Evolutionary conservation across 1,284 basidiomycete species (phyloP).

Genomic region (Taiwanofungus camphoratus): DNA sequence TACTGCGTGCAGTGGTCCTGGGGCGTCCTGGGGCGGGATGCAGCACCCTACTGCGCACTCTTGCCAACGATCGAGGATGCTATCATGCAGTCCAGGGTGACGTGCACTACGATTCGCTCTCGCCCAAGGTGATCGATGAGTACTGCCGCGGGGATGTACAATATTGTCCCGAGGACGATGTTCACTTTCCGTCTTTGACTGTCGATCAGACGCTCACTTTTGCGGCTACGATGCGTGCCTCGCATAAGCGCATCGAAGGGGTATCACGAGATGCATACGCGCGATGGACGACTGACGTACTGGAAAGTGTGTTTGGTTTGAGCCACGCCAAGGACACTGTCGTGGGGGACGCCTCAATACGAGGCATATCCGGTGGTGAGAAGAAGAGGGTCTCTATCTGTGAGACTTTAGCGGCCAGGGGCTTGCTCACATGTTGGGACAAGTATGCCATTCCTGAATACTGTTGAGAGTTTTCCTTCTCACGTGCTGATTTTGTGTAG

Average conservation of each 20-base stretch:
- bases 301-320: slow-evolving; percentile 67
- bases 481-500: slow-evolving; percentile 13
- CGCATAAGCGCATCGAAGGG: slow-evolving; percentile 38
- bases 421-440: slow-evolving; percentile 63
- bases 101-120: slow-evolving; percentile 58
- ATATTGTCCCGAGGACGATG: slow-evolving; percentile 62
- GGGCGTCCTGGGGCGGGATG: slow-evolving; percentile 63
- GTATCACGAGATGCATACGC: slow-evolving; percentile 42
- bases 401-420: slow-evolving; percentile 56
- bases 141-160: slow-evolving; percentile 60
- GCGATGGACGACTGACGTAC: slow-evolving; percentile 41
- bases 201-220: slow-evolving; percentile 59
- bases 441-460: slow-evolving; percentile 38
- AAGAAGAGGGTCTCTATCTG: slow-evolving; percentile 74
- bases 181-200: slow-evolving; percentile 67
- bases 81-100: slow-evolving; percentile 54
- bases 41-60: slow-evolving; percentile 61
- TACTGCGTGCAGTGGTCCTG: slow-evolving; percentile 43
- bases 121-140: slow-evolving; percentile 40
- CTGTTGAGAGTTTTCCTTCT: slow-evolving; percentile 7
- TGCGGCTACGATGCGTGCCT: slow-evolving; percentile 51
- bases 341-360: slow-evolving; percentile 70
- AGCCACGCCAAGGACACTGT: slow-evolving; percentile 47
- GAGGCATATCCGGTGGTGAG: slow-evolving; percentile 79
- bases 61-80: slow-evolving; percentile 58